Percentiles rank a stretch among this genome's conserved stretches.
These are phyloP conservation scores for Stephanodiscus triporus DNA, from an alignment of 108 stramenopile genomes.

Conservation along the genomic window DNA sequence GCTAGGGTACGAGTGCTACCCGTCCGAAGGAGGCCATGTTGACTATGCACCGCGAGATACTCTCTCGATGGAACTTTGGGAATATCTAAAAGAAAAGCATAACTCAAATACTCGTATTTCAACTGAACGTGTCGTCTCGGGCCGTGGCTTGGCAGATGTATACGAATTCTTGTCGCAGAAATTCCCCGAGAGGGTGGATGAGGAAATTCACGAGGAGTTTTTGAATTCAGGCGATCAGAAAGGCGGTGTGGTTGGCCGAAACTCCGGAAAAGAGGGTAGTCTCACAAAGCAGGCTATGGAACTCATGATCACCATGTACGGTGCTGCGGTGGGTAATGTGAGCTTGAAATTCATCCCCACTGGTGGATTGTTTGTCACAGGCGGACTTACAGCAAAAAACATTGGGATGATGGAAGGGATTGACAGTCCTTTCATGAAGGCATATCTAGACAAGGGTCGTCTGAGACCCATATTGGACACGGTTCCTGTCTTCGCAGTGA, in stretches of 20 bases:
- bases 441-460: slow-evolving; percentile 93
- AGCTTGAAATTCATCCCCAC: slow-evolving; percentile 92
- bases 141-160: slow-evolving; percentile 92
- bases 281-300: slow-evolving; percentile 60
- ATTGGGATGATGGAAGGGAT: slow-evolving; percentile 78
- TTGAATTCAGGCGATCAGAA: slow-evolving; percentile 66
- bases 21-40: slow-evolving; percentile 96
- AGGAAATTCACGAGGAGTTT: slow-evolving; percentile 70
- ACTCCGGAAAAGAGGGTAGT: slow-evolving; percentile 47
- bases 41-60: slow-evolving; percentile 90
- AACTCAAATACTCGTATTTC: slow-evolving; percentile 73
- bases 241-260: slow-evolving; percentile 69
- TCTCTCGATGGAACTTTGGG: slow-evolving; percentile 74
- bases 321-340: slow-evolving; percentile 88
- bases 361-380: slow-evolving; percentile 95
- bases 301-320: slow-evolving; percentile 86
- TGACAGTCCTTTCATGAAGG: slow-evolving; percentile 88
- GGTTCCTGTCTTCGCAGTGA: slow-evolving; percentile 90
- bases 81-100: slow-evolving; percentile 75
- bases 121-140: slow-evolving; percentile 95
- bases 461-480: slow-evolving; percentile 65
- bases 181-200: slow-evolving; percentile 75
- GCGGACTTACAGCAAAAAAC: slow-evolving; percentile 97
- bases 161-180: slow-evolving; percentile 93
- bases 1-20: slow-evolving; percentile 84